Evolutionary conservation across 257 asterid genomes (phyloP).

Genomic region (Nicotiana obtusifolia): DNA sequence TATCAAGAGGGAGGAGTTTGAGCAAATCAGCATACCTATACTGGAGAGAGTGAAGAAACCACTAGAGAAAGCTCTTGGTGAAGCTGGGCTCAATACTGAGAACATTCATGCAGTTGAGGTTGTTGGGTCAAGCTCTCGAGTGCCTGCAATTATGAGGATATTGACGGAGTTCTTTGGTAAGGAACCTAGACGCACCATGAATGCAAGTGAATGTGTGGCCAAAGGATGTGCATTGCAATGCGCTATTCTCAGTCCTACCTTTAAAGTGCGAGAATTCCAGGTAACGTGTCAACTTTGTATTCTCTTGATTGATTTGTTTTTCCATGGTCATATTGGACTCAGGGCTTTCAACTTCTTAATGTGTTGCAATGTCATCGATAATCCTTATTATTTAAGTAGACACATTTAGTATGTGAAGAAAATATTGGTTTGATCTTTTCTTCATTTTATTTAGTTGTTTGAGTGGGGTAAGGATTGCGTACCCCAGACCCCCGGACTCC

Average conservation of each 20-base stretch:
- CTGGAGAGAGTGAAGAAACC: slow-evolving; percentile 93
- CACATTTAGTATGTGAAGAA: neutral
- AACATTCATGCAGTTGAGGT: slow-evolving; percentile 77
- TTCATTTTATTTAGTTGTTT: neutral
- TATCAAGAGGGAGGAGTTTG: slow-evolving; percentile 91
- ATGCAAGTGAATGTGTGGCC: slow-evolving; percentile 95
- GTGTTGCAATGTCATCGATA: neutral
- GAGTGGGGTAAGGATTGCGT: neutral
- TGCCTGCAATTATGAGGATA: slow-evolving; percentile 78
- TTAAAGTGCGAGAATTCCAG: slow-evolving; percentile 93
- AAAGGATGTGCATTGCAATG: slow-evolving; percentile 88
- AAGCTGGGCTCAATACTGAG: slow-evolving; percentile 63
- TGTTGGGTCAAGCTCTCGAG: slow-evolving; percentile 93
- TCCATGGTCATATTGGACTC: neutral
- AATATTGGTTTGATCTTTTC: neutral
- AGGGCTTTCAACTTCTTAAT: neutral
- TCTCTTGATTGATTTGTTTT: neutral
- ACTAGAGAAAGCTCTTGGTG: slow-evolving; percentile 76
- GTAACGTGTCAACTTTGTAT: slow-evolving; percentile 20
- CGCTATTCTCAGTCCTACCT: slow-evolving; percentile 90
- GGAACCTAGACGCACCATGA: slow-evolving; percentile 97
- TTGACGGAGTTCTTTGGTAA: slow-evolving; percentile 79
- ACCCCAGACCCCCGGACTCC: no score
- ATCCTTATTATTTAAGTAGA: neutral
- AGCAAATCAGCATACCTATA: slow-evolving; percentile 70